Percentiles rank a stretch among this genome's conserved stretches.
These are phyloP conservation scores for Colletotrichum tanaceti DNA, from an alignment of 2,329 filamentous ascomycete genomes.

Conservation along the genomic window DNA sequence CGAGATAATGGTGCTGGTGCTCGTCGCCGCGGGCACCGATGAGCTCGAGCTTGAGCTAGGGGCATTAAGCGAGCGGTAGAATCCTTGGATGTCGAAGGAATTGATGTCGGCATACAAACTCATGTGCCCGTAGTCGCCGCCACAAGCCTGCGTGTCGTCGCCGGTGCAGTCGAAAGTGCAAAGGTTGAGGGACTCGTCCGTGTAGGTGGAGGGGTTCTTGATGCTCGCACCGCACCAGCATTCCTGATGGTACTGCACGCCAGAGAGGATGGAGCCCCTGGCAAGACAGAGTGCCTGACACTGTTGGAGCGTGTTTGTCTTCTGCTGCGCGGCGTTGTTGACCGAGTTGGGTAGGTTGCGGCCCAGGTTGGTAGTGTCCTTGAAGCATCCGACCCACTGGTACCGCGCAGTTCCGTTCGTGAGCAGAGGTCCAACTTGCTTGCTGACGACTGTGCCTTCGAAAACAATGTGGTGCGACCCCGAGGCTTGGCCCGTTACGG, in stretches of 20 bases:
- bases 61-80: conserved; percentile 35
- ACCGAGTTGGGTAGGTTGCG: conserved; percentile 49
- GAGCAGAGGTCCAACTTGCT: conserved; percentile 52
- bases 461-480: conserved; percentile 52
- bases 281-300: conserved; percentile 48
- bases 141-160: conserved; percentile 47
- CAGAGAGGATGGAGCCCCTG: conserved; percentile 49
- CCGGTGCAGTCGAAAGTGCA: conserved; percentile 48
- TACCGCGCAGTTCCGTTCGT: conserved; percentile 47
- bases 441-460: conserved; percentile 48
- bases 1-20: conserved; percentile 22
- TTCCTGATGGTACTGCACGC: conserved; percentile 49
- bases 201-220: conserved; percentile 44
- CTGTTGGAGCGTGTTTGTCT: conserved; percentile 50
- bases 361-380: conserved; percentile 47
- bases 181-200: conserved; percentile 44
- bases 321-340: conserved; percentile 43
- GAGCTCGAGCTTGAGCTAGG: conserved; percentile 32
- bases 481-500: conserved; percentile 45
- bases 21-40: conserved; percentile 20
- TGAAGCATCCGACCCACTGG: conserved; percentile 55
- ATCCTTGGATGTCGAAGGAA: conserved; percentile 45
- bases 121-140: conserved; percentile 49
- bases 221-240: conserved; percentile 48
- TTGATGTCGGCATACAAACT: conserved; percentile 49